Evolutionary conservation across 371 early-diverging fungal genomes (phyloP).

Genomic region (Mortierella polycephala): DNA sequence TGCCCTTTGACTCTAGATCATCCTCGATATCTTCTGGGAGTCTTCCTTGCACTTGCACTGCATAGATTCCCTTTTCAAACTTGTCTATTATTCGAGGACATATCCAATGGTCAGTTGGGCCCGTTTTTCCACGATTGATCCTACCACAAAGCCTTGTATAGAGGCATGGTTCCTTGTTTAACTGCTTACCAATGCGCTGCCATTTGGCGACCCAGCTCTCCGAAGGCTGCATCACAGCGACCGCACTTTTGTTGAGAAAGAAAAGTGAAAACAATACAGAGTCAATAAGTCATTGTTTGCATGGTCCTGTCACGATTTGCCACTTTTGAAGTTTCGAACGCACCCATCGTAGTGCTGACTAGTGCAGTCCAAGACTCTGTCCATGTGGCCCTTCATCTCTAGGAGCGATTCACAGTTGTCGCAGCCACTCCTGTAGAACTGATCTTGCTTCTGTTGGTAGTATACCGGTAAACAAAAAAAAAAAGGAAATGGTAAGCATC

Average conservation of each 20-base stretch:
- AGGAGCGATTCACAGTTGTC: constrained; percentile 93
- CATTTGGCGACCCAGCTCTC: constrained; percentile 91
- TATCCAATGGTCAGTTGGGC: background rate
- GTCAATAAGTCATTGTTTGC: no score
- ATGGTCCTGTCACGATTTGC: no score
- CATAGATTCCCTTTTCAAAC: constrained; percentile 89
- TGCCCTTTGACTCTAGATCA: constrained; percentile 78
- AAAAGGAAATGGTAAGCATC: background rate
- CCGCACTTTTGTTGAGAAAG: constrained; percentile 57
- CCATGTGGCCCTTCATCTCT: constrained; percentile 74
- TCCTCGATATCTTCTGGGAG: constrained; percentile 91
- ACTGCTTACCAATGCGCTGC: constrained; percentile 79
- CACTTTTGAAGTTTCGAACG: no score
- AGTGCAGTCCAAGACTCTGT: constrained; percentile 87
- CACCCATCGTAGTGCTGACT: constrained; percentile 89
- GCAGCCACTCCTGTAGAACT: constrained; percentile 87
- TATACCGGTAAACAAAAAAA: background rate
- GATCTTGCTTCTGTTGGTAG: constrained; percentile 68
- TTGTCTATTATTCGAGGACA: constrained; percentile 63
- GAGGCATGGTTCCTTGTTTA: background rate
- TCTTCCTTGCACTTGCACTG: constrained; percentile 89
- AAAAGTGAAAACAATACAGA: background rate
- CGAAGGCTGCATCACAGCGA: constrained; percentile 85
- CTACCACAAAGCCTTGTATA: no score
- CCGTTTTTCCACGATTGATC: background rate